Evolutionary conservation across 371 early-diverging fungal genomes (phyloP).

Genomic region (Circinella minor): DNA sequence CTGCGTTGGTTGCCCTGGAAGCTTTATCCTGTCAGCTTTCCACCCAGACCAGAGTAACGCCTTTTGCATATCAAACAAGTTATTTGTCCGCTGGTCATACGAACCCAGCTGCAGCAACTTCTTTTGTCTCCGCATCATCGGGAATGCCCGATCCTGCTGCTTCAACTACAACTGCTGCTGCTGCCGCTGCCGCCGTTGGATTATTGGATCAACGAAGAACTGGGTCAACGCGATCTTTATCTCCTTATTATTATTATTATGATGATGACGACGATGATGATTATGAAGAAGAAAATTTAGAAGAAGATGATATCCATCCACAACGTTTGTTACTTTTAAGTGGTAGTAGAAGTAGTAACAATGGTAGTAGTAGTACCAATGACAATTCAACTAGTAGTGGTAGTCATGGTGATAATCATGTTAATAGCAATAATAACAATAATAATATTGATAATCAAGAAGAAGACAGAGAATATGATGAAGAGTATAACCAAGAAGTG

Average conservation of each 20-base stretch:
- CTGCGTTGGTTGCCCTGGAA: conserved; percentile 42
- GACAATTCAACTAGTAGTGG: neutral
- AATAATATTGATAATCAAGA: conserved; percentile 2
- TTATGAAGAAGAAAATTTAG: conserved; percentile 5
- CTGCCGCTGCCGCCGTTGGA: neutral
- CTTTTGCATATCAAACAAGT: conserved; percentile 13
- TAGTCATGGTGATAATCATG: neutral
- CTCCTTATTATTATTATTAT: conserved; percentile 8
- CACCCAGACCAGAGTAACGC: conserved; percentile 21
- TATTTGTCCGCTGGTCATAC: neutral
- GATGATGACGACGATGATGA: conserved; percentile 11
- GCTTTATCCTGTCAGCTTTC: conserved; percentile 33
- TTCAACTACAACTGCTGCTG: neutral
- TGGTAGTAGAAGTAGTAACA: too few relatives aligned
- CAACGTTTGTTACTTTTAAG: neutral
- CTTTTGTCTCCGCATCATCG: conserved; percentile 3
- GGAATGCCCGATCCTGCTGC: conserved; percentile 7
- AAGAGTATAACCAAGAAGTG: conserved; percentile 11
- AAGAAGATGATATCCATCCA: conserved; percentile 12
- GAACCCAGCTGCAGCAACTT: neutral
- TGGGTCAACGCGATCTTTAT: neutral
- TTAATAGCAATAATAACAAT: neutral
- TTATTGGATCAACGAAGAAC: conserved; percentile 3
- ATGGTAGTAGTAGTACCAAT: neutral
- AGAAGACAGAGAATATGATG: conserved; percentile 19